Conservation (phyloP, 495 filamentous ascomycete species). For the Astrothelium macrocarpum region DNA sequence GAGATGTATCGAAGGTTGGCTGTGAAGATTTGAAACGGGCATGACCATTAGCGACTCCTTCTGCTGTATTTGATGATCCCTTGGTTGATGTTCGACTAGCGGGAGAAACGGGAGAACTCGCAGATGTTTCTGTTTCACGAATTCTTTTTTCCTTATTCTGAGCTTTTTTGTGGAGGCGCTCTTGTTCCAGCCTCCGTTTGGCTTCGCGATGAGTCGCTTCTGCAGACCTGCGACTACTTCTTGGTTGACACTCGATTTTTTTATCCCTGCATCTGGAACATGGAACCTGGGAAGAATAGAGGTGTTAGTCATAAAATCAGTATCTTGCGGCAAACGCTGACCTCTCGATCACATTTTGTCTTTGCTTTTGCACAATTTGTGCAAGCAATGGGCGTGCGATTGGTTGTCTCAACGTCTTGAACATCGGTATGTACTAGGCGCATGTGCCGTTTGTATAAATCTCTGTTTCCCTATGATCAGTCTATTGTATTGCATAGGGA, state of each 20-base stretch:
- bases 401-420: not conserved
- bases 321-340: not conserved
- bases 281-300: not conserved
- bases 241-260: not conserved
- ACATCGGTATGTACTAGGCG: not conserved
- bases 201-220: not conserved
- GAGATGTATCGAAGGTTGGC: not conserved
- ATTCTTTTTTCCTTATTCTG: not conserved
- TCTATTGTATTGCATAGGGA: not conserved
- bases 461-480: not conserved
- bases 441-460: not conserved
- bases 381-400: not conserved
- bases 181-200: not conserved
- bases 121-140: not conserved
- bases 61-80: not conserved
- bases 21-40: not conserved
- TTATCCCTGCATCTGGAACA: not conserved
- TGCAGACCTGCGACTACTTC: not conserved
- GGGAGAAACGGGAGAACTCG: not conserved
- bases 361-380: constrained; percentile 4
- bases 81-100: not conserved
- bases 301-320: not conserved
- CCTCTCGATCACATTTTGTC: not conserved
- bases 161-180: not conserved
- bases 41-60: not conserved